A percentile compares a stretch with the other conserved stretches of the same genome.
phyloP scores from a whole-genome alignment of 108 stramenopile genomes.

The Chaetoceros tenuissimus region DNA sequence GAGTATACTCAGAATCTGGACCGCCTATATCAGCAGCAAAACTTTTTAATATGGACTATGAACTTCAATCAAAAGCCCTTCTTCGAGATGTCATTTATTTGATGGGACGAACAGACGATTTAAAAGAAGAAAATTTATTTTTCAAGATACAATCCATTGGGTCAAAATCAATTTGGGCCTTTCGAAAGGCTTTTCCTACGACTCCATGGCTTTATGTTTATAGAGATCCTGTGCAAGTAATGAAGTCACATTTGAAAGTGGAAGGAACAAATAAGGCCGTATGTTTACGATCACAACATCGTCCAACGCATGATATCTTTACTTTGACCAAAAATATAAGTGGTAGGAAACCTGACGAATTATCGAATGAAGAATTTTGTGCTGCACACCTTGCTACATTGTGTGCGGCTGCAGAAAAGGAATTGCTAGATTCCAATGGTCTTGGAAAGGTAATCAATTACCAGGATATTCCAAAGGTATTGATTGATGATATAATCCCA shows the following conservation, averaged over 20 bases:
- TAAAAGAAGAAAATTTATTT: constrained; percentile 54
- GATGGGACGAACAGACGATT: constrained; percentile 40
- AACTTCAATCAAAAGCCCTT: constrained; percentile 8
- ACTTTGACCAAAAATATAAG: constrained; percentile 16
- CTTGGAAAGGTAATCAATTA: constrained; percentile 58
- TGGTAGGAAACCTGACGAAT: too few relatives aligned
- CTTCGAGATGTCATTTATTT: constrained; percentile 69
- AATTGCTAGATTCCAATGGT: constrained; percentile 8
- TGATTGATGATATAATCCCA: constrained; percentile 51
- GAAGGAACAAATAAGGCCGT: constrained; percentile 28
- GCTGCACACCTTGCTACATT: constrained; percentile 57
- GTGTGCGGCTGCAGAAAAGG: neutral
- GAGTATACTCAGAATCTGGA: constrained; percentile 74
- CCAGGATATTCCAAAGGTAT: constrained; percentile 44
- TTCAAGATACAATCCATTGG: constrained; percentile 88
- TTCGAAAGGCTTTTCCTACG: constrained; percentile 70
- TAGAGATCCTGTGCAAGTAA: constrained; percentile 85
- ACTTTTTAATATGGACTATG: constrained; percentile 22
- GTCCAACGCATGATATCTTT: constrained; percentile 18
- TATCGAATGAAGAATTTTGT: constrained; percentile 64
- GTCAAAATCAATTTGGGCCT: constrained; percentile 37
- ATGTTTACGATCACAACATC: constrained; percentile 32
- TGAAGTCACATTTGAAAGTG: constrained; percentile 69
- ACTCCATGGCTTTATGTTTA: constrained; percentile 88
- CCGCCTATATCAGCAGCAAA: constrained; percentile 52